These are phyloP conservation scores for Aspergillus pseudonomiae DNA, from an alignment of 2,329 filamentous ascomycete genomes.

Conservation along the genomic window DNA sequence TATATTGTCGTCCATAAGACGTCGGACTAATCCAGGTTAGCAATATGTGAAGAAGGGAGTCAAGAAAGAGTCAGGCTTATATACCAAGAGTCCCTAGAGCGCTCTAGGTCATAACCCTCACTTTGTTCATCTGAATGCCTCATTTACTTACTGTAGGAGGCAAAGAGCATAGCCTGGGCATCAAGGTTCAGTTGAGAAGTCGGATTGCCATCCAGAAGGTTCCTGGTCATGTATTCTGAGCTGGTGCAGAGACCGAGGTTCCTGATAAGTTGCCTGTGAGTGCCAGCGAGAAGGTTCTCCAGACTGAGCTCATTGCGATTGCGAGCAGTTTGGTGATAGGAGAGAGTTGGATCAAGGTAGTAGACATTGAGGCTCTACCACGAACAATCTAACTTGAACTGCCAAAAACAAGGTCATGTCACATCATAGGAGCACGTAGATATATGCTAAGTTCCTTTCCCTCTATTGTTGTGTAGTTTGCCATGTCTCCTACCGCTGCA, in stretches of 20 bases:
- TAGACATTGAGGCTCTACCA: no score
- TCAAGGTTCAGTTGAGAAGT: background rate
- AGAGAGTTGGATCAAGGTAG: no score
- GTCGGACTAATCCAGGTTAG: background rate
- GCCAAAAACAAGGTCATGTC: no score
- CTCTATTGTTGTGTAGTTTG: no score
- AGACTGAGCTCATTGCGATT: conserved; percentile 32
- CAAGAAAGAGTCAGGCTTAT: background rate
- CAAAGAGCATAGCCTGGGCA: no score
- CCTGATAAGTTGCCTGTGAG: conserved; percentile 60
- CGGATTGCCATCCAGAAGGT: conserved; percentile 67
- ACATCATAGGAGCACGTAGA: no score
- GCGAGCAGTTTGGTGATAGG: background rate
- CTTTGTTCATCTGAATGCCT: no score
- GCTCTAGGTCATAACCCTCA: background rate
- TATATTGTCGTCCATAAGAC: background rate
- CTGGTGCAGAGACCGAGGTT: conserved; percentile 62
- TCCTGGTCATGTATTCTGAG: conserved; percentile 73
- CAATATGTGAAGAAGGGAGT: background rate
- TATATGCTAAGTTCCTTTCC: no score
- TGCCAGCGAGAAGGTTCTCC: conserved; percentile 70
- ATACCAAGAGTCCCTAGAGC: conserved; percentile 18
- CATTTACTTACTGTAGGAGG: no score
- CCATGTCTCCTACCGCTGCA: background rate
- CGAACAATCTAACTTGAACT: no score